These are phyloP conservation scores for Coemansia sp. DNA, from an alignment of 192 early-diverging fungal genomes.

Conservation along the genomic window DNA sequence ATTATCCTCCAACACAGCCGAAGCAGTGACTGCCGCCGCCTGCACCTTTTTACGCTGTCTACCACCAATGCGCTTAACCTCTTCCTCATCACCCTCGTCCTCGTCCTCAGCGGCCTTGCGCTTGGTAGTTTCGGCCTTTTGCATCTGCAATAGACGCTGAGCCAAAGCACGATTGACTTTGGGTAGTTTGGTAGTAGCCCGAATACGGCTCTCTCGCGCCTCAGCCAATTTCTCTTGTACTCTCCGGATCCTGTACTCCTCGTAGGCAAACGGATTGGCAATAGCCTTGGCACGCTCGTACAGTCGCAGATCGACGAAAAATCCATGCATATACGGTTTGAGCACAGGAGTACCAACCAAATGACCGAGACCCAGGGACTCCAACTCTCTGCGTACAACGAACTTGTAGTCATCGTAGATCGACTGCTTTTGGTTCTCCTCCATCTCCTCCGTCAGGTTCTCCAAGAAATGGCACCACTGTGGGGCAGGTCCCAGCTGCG, in stretches of 20 bases:
- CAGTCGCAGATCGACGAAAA: constrained; percentile 93
- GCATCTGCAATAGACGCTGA: constrained; percentile 62
- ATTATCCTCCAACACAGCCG: constrained; percentile 73
- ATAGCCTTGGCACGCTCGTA: constrained; percentile 96
- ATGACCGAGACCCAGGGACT: constrained; percentile 84
- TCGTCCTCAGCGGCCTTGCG: constrained; percentile 17
- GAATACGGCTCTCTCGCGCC: constrained; percentile 85
- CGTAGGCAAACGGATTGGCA: constrained; percentile 95
- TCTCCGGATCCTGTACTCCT: constrained; percentile 80
- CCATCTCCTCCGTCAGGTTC: constrained; percentile 92
- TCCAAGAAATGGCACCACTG: constrained; percentile 93
- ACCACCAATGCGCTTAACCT: constrained; percentile 55
- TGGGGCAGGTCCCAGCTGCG: constrained; percentile 89
- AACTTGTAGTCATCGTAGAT: constrained; percentile 99
- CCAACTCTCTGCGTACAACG: constrained; percentile 87
- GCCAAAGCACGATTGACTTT: constrained; percentile 93
- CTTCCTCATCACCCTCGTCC: constrained; percentile 32
- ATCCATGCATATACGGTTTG: constrained; percentile 99
- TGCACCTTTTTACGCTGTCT: constrained; percentile 51
- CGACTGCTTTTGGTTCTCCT: constrained; percentile 83
- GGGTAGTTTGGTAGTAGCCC: constrained; percentile 82
- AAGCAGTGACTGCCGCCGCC: constrained; percentile 53
- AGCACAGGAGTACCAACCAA: constrained; percentile 90
- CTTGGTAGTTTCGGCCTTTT: constrained; percentile 46
- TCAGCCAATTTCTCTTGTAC: constrained; percentile 84